These are phyloP conservation scores for Talaromyces piceae DNA, from an alignment of 2,329 filamentous ascomycete genomes.

Conservation along the genomic window DNA sequence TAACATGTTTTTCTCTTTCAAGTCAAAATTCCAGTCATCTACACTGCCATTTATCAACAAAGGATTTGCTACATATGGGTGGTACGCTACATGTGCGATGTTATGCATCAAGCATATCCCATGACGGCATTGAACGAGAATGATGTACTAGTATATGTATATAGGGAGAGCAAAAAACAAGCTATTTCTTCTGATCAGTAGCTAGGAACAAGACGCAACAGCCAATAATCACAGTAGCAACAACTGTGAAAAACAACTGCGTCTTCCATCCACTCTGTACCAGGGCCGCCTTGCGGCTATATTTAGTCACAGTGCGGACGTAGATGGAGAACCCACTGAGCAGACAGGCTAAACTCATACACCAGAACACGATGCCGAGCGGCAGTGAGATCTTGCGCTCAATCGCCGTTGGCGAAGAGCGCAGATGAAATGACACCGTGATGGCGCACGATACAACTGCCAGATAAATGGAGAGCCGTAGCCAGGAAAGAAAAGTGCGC, in stretches of 20 bases:
- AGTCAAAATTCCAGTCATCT: too few relatives aligned
- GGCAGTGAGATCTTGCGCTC: constrained; percentile 75
- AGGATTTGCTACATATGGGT: too few relatives aligned
- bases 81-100: too few relatives aligned
- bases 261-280: constrained; percentile 95
- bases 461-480: constrained; percentile 84
- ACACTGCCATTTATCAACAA: too few relatives aligned
- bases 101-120: too few relatives aligned
- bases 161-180: not conserved
- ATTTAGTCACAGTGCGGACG: constrained; percentile 72
- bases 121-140: too few relatives aligned
- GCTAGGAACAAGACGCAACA: constrained; percentile 39
- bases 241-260: constrained; percentile 57
- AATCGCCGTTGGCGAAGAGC: constrained; percentile 57
- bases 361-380: constrained; percentile 82
- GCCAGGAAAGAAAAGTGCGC: constrained; percentile 78
- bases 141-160: too few relatives aligned
- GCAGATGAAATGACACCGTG: constrained; percentile 86
- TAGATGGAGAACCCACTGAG: constrained; percentile 77
- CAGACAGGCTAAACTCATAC: constrained; percentile 69
- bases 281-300: constrained; percentile 67
- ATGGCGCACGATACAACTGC: constrained; percentile 84
- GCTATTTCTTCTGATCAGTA: constrained; percentile 23
- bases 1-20: too few relatives aligned
- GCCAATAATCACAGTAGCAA: constrained; percentile 37